A percentile compares a stretch with the other conserved stretches of the same genome.
Conservation (phyloP, 2,329 filamentous ascomycete species). For the Raffaelea deltoideospora region DNA sequence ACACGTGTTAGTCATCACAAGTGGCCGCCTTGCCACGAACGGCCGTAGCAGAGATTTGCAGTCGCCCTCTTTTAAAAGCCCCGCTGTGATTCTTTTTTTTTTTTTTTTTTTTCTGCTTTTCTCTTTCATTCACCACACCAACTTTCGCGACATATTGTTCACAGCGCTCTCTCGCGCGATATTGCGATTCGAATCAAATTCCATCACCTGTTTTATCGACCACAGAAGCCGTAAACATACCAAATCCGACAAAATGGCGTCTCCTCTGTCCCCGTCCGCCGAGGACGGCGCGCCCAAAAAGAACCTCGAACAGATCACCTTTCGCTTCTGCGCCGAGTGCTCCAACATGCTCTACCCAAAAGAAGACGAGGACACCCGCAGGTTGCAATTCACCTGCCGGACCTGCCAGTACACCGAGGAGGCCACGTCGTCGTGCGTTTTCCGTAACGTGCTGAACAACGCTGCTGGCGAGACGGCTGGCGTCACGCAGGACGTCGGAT, state of each 20-base stretch:
- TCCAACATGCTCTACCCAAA: constrained; percentile 97
- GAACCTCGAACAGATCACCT: constrained; percentile 69
- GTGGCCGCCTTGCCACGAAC: not conserved
- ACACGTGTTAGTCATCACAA: too few relatives aligned
- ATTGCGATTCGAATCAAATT: too few relatives aligned
- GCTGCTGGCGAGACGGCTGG: constrained; percentile 89
- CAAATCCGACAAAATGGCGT: constrained; percentile 29
- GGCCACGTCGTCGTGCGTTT: constrained; percentile 80
- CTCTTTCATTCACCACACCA: not conserved
- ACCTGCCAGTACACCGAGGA: constrained; percentile 87
- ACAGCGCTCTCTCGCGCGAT: not conserved
- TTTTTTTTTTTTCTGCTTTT: not conserved
- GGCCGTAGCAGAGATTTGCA: too few relatives aligned
- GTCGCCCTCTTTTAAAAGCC: too few relatives aligned
- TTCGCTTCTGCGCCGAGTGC: constrained; percentile 97
- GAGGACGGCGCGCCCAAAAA: constrained; percentile 29
- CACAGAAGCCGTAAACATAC: not conserved
- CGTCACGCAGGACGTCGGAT: constrained; percentile 92
- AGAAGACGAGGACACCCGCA: constrained; percentile 72
- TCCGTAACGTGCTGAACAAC: constrained; percentile 85
- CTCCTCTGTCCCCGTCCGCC: constrained; percentile 32
- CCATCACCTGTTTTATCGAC: too few relatives aligned
- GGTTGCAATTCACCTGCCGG: constrained; percentile 87
- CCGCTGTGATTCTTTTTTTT: too few relatives aligned
- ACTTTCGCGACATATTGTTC: too few relatives aligned